A percentile compares a stretch with the other conserved stretches of the same genome.
These are phyloP conservation scores for Aphanomyces euteiches DNA, from an alignment of 352 stramenopile genomes.

Conservation along the genomic window DNA sequence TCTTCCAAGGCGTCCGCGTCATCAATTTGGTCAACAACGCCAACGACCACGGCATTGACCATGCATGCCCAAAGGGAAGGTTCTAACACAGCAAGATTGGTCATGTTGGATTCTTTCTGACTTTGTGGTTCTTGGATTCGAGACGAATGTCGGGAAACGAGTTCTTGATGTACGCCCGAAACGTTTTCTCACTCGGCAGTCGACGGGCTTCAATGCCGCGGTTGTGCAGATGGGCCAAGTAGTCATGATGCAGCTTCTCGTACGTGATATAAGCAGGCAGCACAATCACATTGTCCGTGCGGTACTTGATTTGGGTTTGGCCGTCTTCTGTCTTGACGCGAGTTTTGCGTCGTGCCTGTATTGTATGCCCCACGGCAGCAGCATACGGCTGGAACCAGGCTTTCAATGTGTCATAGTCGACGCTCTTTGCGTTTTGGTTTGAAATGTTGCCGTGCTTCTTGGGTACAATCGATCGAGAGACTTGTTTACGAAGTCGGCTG, in stretches of 20 bases:
- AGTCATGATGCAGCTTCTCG: constrained; percentile 29
- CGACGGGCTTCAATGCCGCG: not conserved
- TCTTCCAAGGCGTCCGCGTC: no score
- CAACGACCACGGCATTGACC: no score
- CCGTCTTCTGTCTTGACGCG: constrained; percentile 24
- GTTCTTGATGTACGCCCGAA: constrained; percentile 29
- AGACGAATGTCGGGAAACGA: constrained; percentile 25
- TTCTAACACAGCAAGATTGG: no score
- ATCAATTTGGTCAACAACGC: no score
- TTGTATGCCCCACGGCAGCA: constrained; percentile 8
- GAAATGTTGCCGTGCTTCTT: constrained; percentile 30
- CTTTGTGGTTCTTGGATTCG: not conserved
- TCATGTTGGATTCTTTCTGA: not conserved
- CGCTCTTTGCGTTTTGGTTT: constrained; percentile 26
- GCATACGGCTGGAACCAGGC: constrained; percentile 9
- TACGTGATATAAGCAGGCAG: constrained; percentile 21
- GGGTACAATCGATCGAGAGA: constrained; percentile 22
- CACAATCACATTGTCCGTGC: constrained; percentile 22
- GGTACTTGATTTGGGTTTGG: constrained; percentile 14
- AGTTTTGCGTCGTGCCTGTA: constrained; percentile 17
- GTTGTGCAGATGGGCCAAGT: constrained; percentile 8
- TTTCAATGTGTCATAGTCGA: constrained; percentile 25
- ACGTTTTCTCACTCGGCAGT: constrained; percentile 24
- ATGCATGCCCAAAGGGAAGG: no score
- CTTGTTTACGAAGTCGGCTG: constrained; percentile 27